These are phyloP conservation scores for Microglena sp. DNA, from an alignment of 139 green algal species.

Conservation along the genomic window DNA sequence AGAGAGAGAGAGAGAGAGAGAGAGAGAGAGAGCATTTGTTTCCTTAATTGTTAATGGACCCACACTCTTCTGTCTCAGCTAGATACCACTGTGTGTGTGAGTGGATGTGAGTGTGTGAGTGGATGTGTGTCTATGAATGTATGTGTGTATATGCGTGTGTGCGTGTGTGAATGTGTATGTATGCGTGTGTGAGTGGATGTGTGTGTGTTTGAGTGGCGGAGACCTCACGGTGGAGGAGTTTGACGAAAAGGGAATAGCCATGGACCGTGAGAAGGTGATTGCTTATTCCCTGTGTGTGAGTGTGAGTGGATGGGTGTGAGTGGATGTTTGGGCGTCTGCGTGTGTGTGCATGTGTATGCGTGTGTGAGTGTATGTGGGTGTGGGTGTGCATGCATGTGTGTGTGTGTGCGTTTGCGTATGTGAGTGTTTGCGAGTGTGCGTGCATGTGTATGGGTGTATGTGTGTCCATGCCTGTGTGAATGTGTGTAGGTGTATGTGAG, in stretches of 20 bases:
- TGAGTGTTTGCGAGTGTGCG: not conserved
- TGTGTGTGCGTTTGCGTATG: not conserved
- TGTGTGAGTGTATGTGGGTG: not conserved
- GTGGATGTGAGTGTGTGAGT: too few relatives aligned
- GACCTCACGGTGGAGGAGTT: slow-evolving; percentile 20
- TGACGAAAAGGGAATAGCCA: not conserved
- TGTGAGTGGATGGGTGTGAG: not conserved
- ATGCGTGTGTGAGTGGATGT: too few relatives aligned
- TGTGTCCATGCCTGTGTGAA: not conserved
- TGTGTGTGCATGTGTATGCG: not conserved
- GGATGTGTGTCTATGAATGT: too few relatives aligned
- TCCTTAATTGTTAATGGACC: too few relatives aligned
- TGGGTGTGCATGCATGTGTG: not conserved
- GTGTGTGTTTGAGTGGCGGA: too few relatives aligned
- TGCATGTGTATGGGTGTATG: not conserved
- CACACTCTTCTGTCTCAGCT: too few relatives aligned
- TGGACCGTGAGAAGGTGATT: slow-evolving; percentile 14
- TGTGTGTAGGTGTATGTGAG: not conserved
- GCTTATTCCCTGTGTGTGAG: not conserved
- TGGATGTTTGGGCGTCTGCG: not conserved
- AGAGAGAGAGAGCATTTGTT: too few relatives aligned
- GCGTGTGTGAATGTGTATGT: too few relatives aligned
- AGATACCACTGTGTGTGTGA: too few relatives aligned
- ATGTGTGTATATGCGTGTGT: too few relatives aligned
- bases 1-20: too few relatives aligned